Evolutionary conservation across 371 early-diverging fungal genomes (phyloP), one percentile per base, ranked within the genome.

Genomic region (Blakeslea trispora): DNA sequence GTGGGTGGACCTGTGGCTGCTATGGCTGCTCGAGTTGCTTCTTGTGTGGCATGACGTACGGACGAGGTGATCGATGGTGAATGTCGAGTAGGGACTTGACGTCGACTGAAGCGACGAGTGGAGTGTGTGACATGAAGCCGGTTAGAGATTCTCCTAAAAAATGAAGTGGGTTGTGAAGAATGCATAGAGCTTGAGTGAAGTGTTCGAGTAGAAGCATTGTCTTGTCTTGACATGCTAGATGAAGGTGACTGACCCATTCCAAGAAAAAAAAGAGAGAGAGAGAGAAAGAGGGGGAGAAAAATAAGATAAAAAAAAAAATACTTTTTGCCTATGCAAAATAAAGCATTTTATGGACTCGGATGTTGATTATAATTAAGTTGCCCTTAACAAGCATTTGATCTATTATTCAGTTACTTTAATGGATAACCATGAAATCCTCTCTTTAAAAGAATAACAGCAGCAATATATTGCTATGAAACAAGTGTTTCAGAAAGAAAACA

Each of bases 171-270:
- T 41, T 49, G 56, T 42, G 53, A 47, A 4, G 66, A 65, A 28
- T 55, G 19, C 28, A 60, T 50, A 7, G 66, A 65, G 23, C 49
- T 53, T 14, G 66, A 65, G 41, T 65, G 66, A 45, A 65, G 53
- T 35, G 66, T 65, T 14, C 57, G 56, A 37, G 57, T 61, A 2
- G 66, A 65, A 7, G 61, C 61, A 50, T 65, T 53, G 43, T 65
- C 66, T 45, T 53, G 66, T 41, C 57, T 44, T 17, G 17, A 37
- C 28, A 40, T 21, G 14, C 46, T 13, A 21, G 52, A 40, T 31
- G 56, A 56, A 24, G 56, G 48, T 32, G 49, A 49, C 31, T 56
- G 56, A 4, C 56, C 56, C 56, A 56, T 56, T n/a, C 10, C 40
- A 24, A 0, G 34, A 48, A 32, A 18, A 31, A 39, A 22, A 21